Percentiles rank a stretch among this genome's conserved stretches.
These are phyloP conservation scores for Cymbopogon citratus DNA, from an alignment of 176 grass and related monocot genomes.

Conservation along the genomic window DNA sequence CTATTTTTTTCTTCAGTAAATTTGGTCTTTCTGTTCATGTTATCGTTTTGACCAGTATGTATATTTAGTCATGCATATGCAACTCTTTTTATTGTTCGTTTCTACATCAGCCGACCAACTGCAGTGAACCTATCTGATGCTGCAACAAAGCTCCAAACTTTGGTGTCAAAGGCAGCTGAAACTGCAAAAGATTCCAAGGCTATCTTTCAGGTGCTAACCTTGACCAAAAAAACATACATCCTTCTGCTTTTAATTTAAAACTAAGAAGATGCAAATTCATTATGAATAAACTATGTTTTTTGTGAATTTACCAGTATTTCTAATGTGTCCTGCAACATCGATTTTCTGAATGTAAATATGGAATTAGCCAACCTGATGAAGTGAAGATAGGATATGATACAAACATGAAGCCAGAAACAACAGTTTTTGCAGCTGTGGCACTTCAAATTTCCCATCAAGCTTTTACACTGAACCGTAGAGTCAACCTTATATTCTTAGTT, in stretches of 20 bases:
- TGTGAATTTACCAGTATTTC: background rate
- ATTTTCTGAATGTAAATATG: background rate
- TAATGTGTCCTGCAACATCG: background rate
- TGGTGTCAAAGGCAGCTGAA: conserved; percentile 54
- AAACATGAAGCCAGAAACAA: background rate
- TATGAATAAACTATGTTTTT: background rate
- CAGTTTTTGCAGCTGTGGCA: background rate
- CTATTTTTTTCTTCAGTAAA: background rate
- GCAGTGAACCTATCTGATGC: conserved; percentile 91
- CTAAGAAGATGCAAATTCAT: background rate
- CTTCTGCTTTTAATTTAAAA: background rate
- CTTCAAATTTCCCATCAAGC: background rate
- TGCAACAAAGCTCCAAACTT: conserved; percentile 68
- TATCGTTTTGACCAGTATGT: background rate
- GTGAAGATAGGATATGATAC: background rate
- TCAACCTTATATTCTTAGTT: background rate
- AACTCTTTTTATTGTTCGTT: background rate
- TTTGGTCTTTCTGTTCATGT: conserved; percentile 16
- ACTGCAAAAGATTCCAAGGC: conserved; percentile 52
- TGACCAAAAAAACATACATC: background rate
- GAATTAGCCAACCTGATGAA: conserved; percentile 8
- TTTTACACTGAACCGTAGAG: background rate
- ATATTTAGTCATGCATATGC: conserved; percentile 2
- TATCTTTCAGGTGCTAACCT: conserved; percentile 68
- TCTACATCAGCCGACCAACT: conserved; percentile 72